A percentile compares a stretch with the other conserved stretches of the same genome.
These are phyloP conservation scores for Schoenoplectus tabernaemontani DNA, from an alignment of 202 grass and related monocot genomes.

Conservation along the genomic window DNA sequence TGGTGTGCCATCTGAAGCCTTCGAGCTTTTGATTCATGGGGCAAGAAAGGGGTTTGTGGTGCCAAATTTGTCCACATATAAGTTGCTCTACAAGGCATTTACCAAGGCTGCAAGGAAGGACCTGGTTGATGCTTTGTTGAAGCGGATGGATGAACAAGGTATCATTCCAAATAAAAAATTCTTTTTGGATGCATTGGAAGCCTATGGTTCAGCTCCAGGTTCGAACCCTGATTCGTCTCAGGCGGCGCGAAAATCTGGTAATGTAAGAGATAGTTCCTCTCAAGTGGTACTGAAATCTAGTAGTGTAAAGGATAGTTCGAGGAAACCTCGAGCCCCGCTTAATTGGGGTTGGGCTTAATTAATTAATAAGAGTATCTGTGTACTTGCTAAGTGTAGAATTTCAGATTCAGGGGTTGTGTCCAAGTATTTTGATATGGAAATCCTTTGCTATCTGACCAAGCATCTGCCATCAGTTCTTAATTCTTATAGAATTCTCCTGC, in stretches of 20 bases:
- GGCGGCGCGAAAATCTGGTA: slow-evolving; percentile 25
- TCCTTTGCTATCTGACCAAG: too few relatives aligned
- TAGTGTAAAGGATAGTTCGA: slow-evolving; percentile 29
- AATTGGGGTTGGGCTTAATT: slow-evolving; percentile 13
- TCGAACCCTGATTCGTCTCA: slow-evolving; percentile 7
- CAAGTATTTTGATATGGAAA: background rate
- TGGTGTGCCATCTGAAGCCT: slow-evolving; percentile 66
- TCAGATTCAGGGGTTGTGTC: background rate
- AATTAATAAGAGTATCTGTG: background rate
- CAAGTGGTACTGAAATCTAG: slow-evolving; percentile 27
- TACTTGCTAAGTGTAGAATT: background rate
- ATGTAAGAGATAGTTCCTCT: slow-evolving; percentile 26
- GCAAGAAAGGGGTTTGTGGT: slow-evolving; percentile 41
- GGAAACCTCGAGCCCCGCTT: slow-evolving; percentile 1
- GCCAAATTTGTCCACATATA: slow-evolving; percentile 72
- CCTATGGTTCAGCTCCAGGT: slow-evolving; percentile 31
- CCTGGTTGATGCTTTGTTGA: slow-evolving; percentile 69
- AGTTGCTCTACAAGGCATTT: slow-evolving; percentile 92
- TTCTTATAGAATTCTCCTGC: background rate
- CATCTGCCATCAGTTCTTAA: background rate
- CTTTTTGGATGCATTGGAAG: slow-evolving; percentile 81
- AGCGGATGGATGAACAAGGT: slow-evolving; percentile 65
- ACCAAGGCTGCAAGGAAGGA: slow-evolving; percentile 56
- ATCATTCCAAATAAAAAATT: slow-evolving; percentile 91
- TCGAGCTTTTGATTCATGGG: slow-evolving; percentile 47